Evolutionary conservation across 106 monocot genomes (phyloP), one percentile per base, ranked within the genome.

Genomic region (Alisma plantagoaquatica): DNA sequence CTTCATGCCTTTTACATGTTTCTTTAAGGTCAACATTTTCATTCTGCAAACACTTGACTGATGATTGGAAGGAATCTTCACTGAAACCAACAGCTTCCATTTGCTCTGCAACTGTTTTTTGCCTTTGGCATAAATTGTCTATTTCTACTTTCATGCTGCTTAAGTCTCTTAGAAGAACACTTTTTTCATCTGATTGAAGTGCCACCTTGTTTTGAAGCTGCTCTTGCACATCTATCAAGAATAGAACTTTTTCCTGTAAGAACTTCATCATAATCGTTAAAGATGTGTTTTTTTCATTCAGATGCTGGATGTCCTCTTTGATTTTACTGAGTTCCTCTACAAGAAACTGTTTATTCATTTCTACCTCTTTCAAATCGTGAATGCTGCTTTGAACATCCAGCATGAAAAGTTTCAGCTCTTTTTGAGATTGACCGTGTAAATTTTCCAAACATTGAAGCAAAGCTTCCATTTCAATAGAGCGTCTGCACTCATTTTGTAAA

Each of bases 41-140:
- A 61, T 64, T 55, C 25, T 67, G 63, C 67, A 84, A 54, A 27
- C 68, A 72, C 44, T 73, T 60, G n/a, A 84, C 64, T 9, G 73
- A 55, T 27, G 32, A 32, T 48, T 73, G 77, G 63, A 84, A 69
- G 16, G 77, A 70, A n/a, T 60, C 70, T 27, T 50, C 47, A 33
- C 68, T 51, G 12, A 58, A 48, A 46, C 63, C 73, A 27, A 73
- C 51, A 3, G 67, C 43, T 24, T 67, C 57, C 31, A 81, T 68
- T 69, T 82, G 62, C 42, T 68, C 70, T 15, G 44, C 47, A 8
- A 91, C 23, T 1, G 33, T 42, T 42, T 61, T 48, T 44, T 81
- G 51, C 33, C 54, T 78, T 27, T 59, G 48, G 31, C 75, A 55
- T 32, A 78, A 54, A 43, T 62, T 61, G 52, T 23, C 16, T 25